Evolutionary conservation across 2,329 filamentous ascomycete genomes (phyloP), one percentile per base, ranked within the genome.

Genomic region (Fusarium poae): DNA sequence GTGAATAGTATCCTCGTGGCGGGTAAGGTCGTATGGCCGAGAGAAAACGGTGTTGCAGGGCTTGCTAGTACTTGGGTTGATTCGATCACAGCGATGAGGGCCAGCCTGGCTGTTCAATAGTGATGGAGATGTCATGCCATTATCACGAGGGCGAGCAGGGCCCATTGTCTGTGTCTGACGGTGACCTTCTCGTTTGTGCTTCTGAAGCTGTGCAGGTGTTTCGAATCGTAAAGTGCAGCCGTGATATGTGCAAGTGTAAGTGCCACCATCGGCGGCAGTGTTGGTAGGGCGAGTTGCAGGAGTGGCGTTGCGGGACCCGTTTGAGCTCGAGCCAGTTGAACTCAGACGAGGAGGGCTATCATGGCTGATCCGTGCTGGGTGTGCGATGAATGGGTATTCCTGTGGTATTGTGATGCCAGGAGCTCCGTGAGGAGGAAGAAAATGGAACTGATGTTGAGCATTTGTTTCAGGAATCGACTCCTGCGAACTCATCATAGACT

Each of bases 1-100:
- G 85, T 98, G 96, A 69, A 98, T 98, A 0, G 96, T 98, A 71
- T 97, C 95, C 79, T 99, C 96, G 77, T 99, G 96, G 23, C 96
- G 87, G 0, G 96, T 99, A 53, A 99, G 85, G 79, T 99, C 96
- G 83, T 99, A 99, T 2, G 96, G 96, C 21, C 96, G 86, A 1
- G 95, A 97, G 80, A 99, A 98, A 55, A 97, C 85, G 0, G 94
- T 97, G 77, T 93, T 95, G 86, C 96, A 98, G 0, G 94, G 91
- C 82, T 97, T 97, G 68, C 93, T 93, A 0, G 96, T 98, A 68
- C 92, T 95, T 3, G 95, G 95, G 79, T 98, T 98, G 81, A 95
- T 93, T 71, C 94, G 89, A 76, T 94, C 92, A 79, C 96, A 99
- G 74, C 91, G 91, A 82, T 98, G 96, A 32, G 96, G 96, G 0